Percentiles rank a stretch among this genome's conserved stretches.
These are phyloP conservation scores for Cytospora mali DNA, from an alignment of 2,329 filamentous ascomycete genomes.

Conservation along the genomic window DNA sequence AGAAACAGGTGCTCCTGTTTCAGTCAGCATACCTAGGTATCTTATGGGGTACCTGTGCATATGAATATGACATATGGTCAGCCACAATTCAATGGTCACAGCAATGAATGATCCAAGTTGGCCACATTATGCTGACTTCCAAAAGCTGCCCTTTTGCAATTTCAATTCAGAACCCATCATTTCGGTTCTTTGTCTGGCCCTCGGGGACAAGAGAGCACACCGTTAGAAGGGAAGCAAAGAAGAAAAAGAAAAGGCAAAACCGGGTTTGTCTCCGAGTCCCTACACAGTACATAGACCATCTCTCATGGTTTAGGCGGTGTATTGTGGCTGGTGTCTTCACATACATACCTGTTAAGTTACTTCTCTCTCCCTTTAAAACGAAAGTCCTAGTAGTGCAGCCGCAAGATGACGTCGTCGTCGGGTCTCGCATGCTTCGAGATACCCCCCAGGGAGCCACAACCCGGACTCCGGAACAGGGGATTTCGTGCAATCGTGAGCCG, in stretches of 20 bases:
- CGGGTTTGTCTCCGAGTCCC: no score
- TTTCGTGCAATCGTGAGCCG: not conserved
- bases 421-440: not conserved
- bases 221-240: not conserved
- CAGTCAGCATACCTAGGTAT: not conserved
- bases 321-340: not conserved
- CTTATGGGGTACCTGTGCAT: not conserved
- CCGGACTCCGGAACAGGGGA: slow-evolving; percentile 2
- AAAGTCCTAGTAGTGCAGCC: not conserved
- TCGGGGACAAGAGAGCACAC: not conserved
- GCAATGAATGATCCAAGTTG: not conserved
- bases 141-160: not conserved
- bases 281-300: not conserved
- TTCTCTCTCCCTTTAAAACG: not conserved
- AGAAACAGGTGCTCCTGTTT: not conserved
- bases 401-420: slow-evolving; percentile 6
- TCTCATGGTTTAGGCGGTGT: not conserved
- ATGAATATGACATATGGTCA: not conserved
- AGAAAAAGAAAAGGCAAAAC: not conserved
- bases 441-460: slow-evolving; percentile 5
- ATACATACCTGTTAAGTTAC: not conserved
- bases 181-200: not conserved
- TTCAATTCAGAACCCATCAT: not conserved
- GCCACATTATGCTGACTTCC: not conserved
- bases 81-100: not conserved